These are phyloP conservation scores for Triadica sebifera DNA, from an alignment of 345 rosid genomes.

Conservation along the genomic window DNA sequence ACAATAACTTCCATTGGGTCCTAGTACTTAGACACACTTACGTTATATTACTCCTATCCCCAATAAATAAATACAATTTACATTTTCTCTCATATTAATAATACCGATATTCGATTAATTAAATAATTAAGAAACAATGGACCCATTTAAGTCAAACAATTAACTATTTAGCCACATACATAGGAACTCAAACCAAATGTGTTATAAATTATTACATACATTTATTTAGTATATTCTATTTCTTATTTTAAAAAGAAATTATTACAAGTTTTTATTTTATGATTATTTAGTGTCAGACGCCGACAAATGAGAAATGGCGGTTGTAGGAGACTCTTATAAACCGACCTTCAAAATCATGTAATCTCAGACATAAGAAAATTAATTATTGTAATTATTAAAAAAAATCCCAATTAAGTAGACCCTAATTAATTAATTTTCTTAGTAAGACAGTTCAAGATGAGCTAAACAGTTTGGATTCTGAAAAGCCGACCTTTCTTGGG, in stretches of 20 bases:
- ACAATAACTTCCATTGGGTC: constrained; percentile 19
- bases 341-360: constrained; percentile 33
- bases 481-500: constrained; percentile 47
- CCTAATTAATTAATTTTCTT: too few relatives aligned
- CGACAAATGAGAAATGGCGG: constrained; percentile 54
- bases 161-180: constrained; percentile 1
- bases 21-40: constrained; percentile 25
- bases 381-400: background rate
- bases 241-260: background rate
- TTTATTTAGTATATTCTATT: background rate
- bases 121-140: constrained; percentile 2
- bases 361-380: constrained; percentile 18
- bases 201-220: background rate
- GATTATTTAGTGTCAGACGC: constrained; percentile 26
- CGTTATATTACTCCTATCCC: too few relatives aligned
- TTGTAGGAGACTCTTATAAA: constrained; percentile 32
- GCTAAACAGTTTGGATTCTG: constrained; percentile 34
- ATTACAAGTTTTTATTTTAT: background rate
- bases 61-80: too few relatives aligned
- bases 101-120: background rate
- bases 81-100: too few relatives aligned
- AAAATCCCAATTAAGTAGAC: too few relatives aligned
- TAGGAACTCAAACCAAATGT: constrained; percentile 10
- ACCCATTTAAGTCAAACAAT: constrained; percentile 32
- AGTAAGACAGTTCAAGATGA: constrained; percentile 31